Evolutionary conservation across 805 yeast genomes (phyloP).

Genomic region (Wickerhamiella nectarea): DNA sequence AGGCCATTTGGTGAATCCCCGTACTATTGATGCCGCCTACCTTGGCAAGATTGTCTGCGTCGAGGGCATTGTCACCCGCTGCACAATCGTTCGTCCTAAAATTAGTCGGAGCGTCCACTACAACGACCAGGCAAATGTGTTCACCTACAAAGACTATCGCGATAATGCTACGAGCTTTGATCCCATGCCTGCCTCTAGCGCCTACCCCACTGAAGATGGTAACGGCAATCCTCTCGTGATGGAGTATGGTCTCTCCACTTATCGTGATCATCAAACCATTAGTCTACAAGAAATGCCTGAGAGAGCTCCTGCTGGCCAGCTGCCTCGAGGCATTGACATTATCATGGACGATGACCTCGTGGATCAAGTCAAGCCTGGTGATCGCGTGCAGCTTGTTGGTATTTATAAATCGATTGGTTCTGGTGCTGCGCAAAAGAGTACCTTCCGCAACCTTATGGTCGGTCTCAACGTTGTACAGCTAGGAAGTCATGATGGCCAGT

Average conservation of each 20-base stretch:
- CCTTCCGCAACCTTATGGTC: conserved; percentile 69
- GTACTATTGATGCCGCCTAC: conserved; percentile 65
- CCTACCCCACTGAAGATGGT: conserved; percentile 84
- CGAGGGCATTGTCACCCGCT: conserved; percentile 91
- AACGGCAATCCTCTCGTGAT: conserved; percentile 81
- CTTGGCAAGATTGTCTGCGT: conserved; percentile 73
- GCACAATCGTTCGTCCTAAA: conserved; percentile 87
- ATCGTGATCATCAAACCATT: conserved; percentile 85
- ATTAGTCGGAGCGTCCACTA: conserved; percentile 84
- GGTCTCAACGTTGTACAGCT: conserved; percentile 84
- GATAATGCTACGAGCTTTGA: conserved; percentile 87
- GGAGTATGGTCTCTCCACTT: conserved; percentile 86
- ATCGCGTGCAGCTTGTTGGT: conserved; percentile 86
- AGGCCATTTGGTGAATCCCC: conserved; percentile 70
- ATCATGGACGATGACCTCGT: conserved; percentile 92
- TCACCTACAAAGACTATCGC: conserved; percentile 81
- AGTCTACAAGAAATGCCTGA: conserved; percentile 97
- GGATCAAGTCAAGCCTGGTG: conserved; percentile 88
- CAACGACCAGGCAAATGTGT: conserved; percentile 68
- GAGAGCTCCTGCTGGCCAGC: conserved; percentile 93
- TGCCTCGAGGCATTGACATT: conserved; percentile 85
- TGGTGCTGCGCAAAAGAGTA: conserved; percentile 38
- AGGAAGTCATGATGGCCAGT: conserved; percentile 73
- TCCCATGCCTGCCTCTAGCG: conserved; percentile 68
- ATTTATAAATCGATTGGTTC: conserved; percentile 87